phyloP scores from a whole-genome alignment of 306 rosid species.

The Trifolium repens region DNA sequence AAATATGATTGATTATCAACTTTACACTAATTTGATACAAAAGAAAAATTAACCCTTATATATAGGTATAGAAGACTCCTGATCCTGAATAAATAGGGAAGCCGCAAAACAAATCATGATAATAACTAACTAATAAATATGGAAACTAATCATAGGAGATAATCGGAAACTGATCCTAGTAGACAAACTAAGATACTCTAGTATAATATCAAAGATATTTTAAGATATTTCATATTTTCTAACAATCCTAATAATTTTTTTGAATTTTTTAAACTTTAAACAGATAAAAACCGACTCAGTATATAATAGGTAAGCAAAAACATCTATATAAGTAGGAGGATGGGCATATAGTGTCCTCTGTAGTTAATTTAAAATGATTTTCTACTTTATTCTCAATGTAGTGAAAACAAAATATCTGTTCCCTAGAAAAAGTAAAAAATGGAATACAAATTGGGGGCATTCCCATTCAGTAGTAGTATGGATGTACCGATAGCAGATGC shows the following conservation, averaged over 20 bases:
- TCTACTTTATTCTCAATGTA: conserved; percentile 11
- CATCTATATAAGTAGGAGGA: conserved; percentile 18
- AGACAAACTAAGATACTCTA: background rate
- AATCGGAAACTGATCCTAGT: conserved; percentile 4
- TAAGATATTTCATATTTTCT: background rate
- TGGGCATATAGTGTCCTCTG: background rate
- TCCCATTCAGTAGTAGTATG: conserved; percentile 2
- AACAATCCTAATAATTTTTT: background rate
- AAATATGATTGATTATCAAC: background rate
- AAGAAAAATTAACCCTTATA: background rate
- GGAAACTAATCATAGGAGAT: background rate
- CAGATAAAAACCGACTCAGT: conserved; percentile 5
- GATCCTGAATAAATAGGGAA: conserved; percentile 2
- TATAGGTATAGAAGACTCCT: background rate
- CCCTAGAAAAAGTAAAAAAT: background rate
- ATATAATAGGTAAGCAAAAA: background rate
- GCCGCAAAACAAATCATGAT: background rate
- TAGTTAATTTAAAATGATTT: conserved; percentile 28
- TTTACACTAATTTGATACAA: background rate
- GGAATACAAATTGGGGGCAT: no score
- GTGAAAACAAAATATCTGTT: conserved; percentile 30
- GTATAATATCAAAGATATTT: background rate
- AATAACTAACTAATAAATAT: background rate
- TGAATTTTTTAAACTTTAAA: background rate
- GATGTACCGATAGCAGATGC: conserved; percentile 69